A percentile compares a stretch with the other conserved stretches of the same genome.
phyloP scores from a whole-genome alignment of 2,329 filamentous ascomycete genomes.

The Aschersonia sp. region DNA sequence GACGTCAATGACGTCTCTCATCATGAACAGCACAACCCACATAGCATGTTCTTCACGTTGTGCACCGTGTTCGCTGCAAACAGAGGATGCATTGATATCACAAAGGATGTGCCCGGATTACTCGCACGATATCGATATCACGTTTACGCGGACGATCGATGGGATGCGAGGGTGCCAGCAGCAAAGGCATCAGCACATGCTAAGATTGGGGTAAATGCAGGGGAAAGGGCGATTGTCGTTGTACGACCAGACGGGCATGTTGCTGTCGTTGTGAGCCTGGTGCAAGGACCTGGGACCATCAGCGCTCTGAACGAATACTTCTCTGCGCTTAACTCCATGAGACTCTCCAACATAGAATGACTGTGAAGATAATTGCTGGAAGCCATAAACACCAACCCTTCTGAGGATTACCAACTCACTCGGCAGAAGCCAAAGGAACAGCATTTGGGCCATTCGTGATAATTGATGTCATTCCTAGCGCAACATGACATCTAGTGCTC shows the following conservation, averaged over 20 bases:
- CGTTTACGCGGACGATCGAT: slow-evolving; percentile 74
- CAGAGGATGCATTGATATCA: slow-evolving; percentile 58
- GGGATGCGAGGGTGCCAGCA: slow-evolving; percentile 53
- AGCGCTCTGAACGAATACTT: slow-evolving; percentile 80
- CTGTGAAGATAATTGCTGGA: not conserved
- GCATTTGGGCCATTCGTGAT: too few species aligned
- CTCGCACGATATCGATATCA: slow-evolving; percentile 67
- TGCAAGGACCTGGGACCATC: slow-evolving; percentile 63
- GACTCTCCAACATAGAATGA: slow-evolving; percentile 4
- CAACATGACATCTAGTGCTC: too few species aligned
- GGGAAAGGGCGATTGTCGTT: slow-evolving; percentile 65
- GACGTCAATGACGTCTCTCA: slow-evolving; percentile 51
- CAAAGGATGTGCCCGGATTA: slow-evolving; percentile 51
- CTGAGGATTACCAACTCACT: too few species aligned
- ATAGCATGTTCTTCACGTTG: slow-evolving; percentile 68
- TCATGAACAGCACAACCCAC: slow-evolving; percentile 74
- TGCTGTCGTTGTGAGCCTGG: slow-evolving; percentile 57
- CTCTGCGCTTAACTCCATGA: slow-evolving; percentile 53
- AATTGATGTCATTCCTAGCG: too few species aligned
- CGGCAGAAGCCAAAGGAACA: too few species aligned
- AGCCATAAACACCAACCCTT: not conserved
- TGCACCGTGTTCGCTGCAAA: slow-evolving; percentile 59
- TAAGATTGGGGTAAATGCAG: slow-evolving; percentile 68
- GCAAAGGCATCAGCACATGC: slow-evolving; percentile 64
- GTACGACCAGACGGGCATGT: slow-evolving; percentile 82